Percentiles rank a stretch among this genome's conserved stretches.
Conservation (phyloP, 2,329 filamentous ascomycete genomes). For the Fusarium sambucinum region DNA sequence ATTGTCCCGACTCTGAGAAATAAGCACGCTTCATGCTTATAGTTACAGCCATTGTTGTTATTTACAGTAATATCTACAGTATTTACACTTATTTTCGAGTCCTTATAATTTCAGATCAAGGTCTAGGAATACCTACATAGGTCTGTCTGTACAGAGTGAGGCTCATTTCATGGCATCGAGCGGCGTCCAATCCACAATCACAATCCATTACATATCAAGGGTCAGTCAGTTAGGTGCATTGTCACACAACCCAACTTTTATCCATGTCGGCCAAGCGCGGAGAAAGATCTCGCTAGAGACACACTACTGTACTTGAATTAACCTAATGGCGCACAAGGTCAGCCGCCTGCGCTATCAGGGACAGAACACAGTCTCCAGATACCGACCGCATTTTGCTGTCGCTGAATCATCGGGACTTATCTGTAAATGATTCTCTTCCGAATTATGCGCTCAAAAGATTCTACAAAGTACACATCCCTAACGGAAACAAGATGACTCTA, state of each 20-base stretch:
- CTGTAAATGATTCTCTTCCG: neutral
- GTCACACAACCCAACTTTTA: constrained; percentile 10
- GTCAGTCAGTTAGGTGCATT: constrained; percentile 6
- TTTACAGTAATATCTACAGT: neutral
- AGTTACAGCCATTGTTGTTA: neutral
- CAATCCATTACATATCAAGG: constrained; percentile 13
- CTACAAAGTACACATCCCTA: neutral
- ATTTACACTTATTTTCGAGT: neutral
- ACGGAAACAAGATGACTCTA: neutral
- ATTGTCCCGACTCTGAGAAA: neutral
- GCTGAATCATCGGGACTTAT: neutral
- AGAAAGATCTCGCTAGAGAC: constrained; percentile 26
- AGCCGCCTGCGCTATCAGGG: constrained; percentile 26
- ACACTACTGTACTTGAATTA: constrained; percentile 12
- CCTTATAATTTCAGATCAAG: neutral
- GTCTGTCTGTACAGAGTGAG: constrained; percentile 3
- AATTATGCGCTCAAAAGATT: neutral
- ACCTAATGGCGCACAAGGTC: constrained; percentile 18
- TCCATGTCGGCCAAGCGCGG: constrained; percentile 25
- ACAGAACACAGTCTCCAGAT: neutral
- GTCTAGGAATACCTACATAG: neutral
- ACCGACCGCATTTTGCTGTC: neutral
- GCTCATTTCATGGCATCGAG: constrained; percentile 11
- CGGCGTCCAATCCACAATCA: constrained; percentile 5
- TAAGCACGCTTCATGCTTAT: neutral